phyloP scores from a whole-genome alignment of 208 protist genomes.

The Trypanosoma melophagium region DNA sequence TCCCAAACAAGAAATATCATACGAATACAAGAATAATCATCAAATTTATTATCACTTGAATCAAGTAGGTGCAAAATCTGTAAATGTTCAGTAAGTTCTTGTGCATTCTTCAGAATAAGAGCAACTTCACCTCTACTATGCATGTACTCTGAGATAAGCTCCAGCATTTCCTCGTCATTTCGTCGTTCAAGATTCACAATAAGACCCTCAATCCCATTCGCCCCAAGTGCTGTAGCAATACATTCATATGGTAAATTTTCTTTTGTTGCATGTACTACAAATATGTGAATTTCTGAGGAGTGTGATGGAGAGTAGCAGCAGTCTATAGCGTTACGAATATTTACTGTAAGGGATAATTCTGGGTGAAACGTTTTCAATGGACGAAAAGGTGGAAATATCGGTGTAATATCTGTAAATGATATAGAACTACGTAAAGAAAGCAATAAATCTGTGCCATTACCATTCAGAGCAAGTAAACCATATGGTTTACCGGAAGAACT shows the following conservation, averaged over 20 bases:
- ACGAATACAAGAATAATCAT: constrained; percentile 13
- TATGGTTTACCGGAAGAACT: constrained; percentile 11
- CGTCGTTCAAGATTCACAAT: constrained; percentile 45
- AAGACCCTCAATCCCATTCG: constrained; percentile 42
- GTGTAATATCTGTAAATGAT: constrained; percentile 35
- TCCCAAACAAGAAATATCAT: constrained; percentile 72
- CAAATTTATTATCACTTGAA: neutral
- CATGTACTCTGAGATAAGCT: constrained; percentile 37
- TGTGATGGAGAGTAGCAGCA: neutral
- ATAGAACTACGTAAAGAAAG: constrained; percentile 37
- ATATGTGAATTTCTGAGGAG: constrained; percentile 12
- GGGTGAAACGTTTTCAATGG: constrained; percentile 5
- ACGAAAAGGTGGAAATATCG: constrained; percentile 40
- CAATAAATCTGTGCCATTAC: constrained; percentile 29
- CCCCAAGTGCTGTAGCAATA: constrained; percentile 37
- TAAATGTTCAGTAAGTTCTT: constrained; percentile 38
- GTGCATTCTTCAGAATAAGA: constrained; percentile 63
- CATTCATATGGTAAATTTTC: constrained; percentile 64
- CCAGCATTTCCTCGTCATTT: constrained; percentile 39
- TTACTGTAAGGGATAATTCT: constrained; percentile 18
- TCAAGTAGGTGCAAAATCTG: constrained; percentile 56
- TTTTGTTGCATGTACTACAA: constrained; percentile 69
- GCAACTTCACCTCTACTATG: constrained; percentile 27
- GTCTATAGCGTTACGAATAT: constrained; percentile 14
- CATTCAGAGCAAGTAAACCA: constrained; percentile 13